Percentiles rank a stretch among this genome's conserved stretches.
Conservation (phyloP, 2,329 filamentous ascomycete genomes). For the Cadophora luteo-olivacea region DNA sequence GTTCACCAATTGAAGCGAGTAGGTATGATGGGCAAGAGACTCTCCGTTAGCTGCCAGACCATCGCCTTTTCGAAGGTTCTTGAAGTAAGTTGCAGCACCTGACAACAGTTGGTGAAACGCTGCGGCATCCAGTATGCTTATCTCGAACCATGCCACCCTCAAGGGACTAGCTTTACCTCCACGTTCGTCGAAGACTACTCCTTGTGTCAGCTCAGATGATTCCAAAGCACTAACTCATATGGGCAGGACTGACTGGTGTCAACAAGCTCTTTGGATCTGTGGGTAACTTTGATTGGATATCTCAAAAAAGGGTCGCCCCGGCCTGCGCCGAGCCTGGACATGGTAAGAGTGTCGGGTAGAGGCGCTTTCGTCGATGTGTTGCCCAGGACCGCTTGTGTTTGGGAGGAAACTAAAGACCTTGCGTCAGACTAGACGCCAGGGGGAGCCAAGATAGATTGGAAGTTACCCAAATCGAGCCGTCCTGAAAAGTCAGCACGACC, state of each 20-base stretch:
- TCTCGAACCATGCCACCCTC: conserved; percentile 1
- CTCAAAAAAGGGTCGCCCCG: neutral
- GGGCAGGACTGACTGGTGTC: neutral
- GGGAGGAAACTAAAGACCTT: neutral
- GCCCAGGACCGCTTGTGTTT: neutral
- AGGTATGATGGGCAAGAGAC: conserved; percentile 8
- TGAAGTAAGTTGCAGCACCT: conserved; percentile 12
- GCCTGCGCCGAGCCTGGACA: conserved; percentile 4
- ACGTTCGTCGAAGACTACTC: conserved; percentile 1
- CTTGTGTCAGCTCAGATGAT: neutral
- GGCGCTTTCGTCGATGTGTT: neutral
- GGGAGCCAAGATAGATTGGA: neutral
- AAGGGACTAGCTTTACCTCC: neutral
- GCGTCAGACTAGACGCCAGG: neutral
- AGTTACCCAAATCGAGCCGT: neutral
- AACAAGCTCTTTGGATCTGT: conserved; percentile 2
- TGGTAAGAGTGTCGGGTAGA: neutral
- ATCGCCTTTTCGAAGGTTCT: neutral
- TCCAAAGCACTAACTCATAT: too few species aligned
- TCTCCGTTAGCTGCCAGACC: neutral
- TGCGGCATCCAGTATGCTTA: neutral
- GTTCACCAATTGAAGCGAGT: conserved; percentile 9
- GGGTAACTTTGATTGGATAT: neutral
- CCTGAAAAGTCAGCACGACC: neutral
- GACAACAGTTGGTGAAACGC: conserved; percentile 10